Evolutionary conservation across 2,329 filamentous ascomycete species (phyloP), one percentile per base, ranked within the genome.

Genomic region (Rutstroemia sp.): DNA sequence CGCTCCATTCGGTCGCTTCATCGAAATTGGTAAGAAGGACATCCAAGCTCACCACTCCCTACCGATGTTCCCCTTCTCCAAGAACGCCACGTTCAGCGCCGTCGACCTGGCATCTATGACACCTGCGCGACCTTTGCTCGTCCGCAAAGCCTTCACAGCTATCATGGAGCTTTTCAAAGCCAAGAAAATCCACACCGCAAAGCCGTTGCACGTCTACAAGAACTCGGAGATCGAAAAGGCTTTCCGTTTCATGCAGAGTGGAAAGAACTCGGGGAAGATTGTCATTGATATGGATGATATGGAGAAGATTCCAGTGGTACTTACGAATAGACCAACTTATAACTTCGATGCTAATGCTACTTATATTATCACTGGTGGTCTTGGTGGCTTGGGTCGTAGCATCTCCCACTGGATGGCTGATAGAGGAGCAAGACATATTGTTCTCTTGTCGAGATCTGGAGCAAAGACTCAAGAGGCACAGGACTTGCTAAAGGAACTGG

Each of bases 231-330:
- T 63, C 17, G 58, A 59, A 38, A 38, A 47, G 3, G 61, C 54
- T n/a, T 62, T 63, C 17, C 51, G 58, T 52, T 40, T 54, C 5
- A 49, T 64, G 23, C 61, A 64, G 47, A 45, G 47, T 17, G 61
- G 63, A 4, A 59, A 57, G 40, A 46, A 52, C 34, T 51, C 58
- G 14, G 63, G 63, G 1, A 61, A 63, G 48, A 42, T 60, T 19
- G 57, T 59, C 51, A 54, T 54, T 3, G 70, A 74, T n/a, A 75
- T 75, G 4, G 61, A 68, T 14, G 63, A 69, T 4, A 67, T 68
- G 2, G 73, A 76, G 25, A 63, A 75, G 19, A 73, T 80, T 56
- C n/a, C 70, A 64, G 68, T 70, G 61, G 45, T 25, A 3, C 10
- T 48, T 16, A 48, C 6, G 16, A 50, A 27, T 14, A 21, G 25